Base-by-base conservation (phyloP, 2,329 filamentous ascomycete species). In the Colletotrichum somersetense region DNA sequence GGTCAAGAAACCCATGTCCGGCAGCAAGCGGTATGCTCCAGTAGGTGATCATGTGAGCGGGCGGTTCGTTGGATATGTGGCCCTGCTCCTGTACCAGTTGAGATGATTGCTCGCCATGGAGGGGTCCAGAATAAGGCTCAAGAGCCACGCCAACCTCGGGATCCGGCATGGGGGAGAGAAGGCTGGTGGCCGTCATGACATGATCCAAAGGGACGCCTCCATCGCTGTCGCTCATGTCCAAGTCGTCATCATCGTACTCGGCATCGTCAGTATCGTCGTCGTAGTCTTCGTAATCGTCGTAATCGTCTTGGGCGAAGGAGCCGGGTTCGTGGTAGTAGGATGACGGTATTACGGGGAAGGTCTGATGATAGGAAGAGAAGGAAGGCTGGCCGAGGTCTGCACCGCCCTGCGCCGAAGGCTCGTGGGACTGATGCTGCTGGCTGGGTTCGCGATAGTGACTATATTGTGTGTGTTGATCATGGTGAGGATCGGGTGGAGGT, bases 171-270 rank as follows among this genome's bases (percentile, higher is more conserved):
- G 74, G 63, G 23, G 70, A 69, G 14, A 61, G 44, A 16, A 66
- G 69, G 53, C 35, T 74, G 33, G 59, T 57, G n/a, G 71, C 73
- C 46, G 64, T 56, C 67, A 62, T 56, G 61, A 73, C 65, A 35
- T 57, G 59, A 40, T 44, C 64, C 38, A 71, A 61, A 44, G 78
- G 75, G 62, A 75, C 79, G 56, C 80, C 80, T 38, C 79, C 78
- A 65, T 82, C 80, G 66, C 76, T 78, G 30, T 82, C 81, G 75
- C 78, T 80, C 79, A 83, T 79, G 46, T 78, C 78, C 44, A 79
- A 67, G 42, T 78, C 77, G 40, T 74, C 68, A 26, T 74, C 71
- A 18, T 75, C 56, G 59, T 76, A 71, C 52, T 62, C 63, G 30
- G 23, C 58, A n/a, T 72, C 55, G 23, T 67, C 52, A 26, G 66